Evolutionary conservation across 2,329 filamentous ascomycete species (phyloP).

Genomic region (Scytalidium lignicola): DNA sequence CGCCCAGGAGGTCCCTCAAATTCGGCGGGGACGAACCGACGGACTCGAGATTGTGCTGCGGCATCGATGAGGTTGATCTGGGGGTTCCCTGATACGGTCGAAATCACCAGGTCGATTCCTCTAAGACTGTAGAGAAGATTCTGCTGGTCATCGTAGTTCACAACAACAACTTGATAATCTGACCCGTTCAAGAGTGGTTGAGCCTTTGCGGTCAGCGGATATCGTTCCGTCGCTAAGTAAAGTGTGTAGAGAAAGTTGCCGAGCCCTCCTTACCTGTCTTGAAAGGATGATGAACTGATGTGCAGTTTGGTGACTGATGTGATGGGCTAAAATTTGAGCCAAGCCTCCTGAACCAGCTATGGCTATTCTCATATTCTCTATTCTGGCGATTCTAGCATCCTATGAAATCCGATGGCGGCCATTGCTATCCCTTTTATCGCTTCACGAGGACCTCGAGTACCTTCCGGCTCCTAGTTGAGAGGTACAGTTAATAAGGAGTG

Average conservation of each 20-base stretch:
- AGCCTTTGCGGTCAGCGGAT: constrained; percentile 20
- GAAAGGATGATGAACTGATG: constrained; percentile 70
- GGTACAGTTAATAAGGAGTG: background rate
- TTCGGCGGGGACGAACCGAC: constrained; percentile 68
- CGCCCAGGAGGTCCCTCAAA: constrained; percentile 62
- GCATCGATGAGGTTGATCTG: constrained; percentile 71
- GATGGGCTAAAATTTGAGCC: constrained; percentile 51
- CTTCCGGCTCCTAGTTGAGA: background rate
- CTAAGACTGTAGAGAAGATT: constrained; percentile 61
- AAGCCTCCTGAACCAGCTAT: constrained; percentile 58
- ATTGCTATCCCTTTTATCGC: background rate
- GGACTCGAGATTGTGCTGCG: constrained; percentile 58
- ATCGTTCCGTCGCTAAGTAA: background rate
- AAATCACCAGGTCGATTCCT: constrained; percentile 70
- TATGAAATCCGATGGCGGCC: background rate
- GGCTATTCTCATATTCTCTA: constrained; percentile 50
- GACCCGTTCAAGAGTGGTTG: constrained; percentile 31
- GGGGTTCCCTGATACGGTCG: constrained; percentile 60
- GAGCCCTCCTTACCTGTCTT: constrained; percentile 44
- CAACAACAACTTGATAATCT: constrained; percentile 59
- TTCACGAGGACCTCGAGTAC: background rate
- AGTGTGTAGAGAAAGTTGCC: background rate
- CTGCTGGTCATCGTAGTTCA: constrained; percentile 59
- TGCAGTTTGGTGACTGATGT: constrained; percentile 54
- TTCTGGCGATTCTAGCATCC: constrained; percentile 26